Evolutionary conservation across 2,329 filamentous ascomycete genomes (phyloP).

Genomic region (Allantophomopsis cytisporea): DNA sequence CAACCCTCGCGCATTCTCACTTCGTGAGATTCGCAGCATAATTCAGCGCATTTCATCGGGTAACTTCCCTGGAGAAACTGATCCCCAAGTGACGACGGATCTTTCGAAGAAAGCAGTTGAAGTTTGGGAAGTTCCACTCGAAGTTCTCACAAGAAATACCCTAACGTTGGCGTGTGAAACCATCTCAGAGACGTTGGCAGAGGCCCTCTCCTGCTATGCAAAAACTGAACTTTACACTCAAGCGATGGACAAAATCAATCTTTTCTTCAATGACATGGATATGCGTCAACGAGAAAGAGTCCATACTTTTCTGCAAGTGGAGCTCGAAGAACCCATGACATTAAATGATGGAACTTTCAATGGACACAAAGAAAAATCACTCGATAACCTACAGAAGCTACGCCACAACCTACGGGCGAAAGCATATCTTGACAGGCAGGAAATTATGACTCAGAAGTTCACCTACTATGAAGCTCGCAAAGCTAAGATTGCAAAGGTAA

Average conservation of each 20-base stretch:
- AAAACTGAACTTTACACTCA: constrained; percentile 35
- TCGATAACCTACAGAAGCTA: constrained; percentile 28
- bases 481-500: constrained; percentile 2
- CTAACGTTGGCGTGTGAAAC: constrained; percentile 30
- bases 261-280: constrained; percentile 1
- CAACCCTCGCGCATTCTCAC: too few relatives aligned
- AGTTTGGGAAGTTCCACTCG: constrained; percentile 42
- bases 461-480: constrained; percentile 1
- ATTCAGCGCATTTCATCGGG: neutral
- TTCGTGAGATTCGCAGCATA: too few relatives aligned
- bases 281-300: constrained; percentile 18
- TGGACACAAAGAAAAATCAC: constrained; percentile 25
- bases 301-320: constrained; percentile 32
- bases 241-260: constrained; percentile 24
- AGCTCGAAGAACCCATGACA: constrained; percentile 41
- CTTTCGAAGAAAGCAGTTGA: constrained; percentile 41
- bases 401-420: constrained; percentile 35
- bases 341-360: constrained; percentile 34
- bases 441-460: constrained; percentile 1
- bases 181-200: constrained; percentile 21
- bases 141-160: constrained; percentile 26
- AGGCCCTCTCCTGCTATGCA: constrained; percentile 31
- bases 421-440: neutral
- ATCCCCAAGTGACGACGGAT: constrained; percentile 43
- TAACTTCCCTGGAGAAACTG: constrained; percentile 33